Percentiles rank a stretch among this genome's conserved stretches.
Conservation (phyloP, 371 early-diverging fungal genomes). For the Mucor sp. region DNA sequence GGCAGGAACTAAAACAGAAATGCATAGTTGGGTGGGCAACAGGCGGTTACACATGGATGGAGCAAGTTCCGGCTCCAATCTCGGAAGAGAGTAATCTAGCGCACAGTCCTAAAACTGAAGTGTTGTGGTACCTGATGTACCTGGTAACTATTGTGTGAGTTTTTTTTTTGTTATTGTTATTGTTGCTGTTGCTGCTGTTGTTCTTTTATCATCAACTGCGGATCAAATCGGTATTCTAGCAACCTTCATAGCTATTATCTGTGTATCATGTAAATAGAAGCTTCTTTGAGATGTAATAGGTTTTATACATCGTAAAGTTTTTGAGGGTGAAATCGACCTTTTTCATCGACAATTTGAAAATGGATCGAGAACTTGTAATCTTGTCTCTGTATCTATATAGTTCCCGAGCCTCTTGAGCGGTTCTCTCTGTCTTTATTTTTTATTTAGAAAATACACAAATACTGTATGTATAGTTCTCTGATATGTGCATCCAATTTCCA, state of each 20-base stretch:
- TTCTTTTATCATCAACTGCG: background rate
- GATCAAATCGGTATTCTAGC: background rate
- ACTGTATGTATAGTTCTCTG: background rate
- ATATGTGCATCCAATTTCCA: background rate
- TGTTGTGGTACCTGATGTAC: background rate
- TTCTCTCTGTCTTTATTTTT: background rate
- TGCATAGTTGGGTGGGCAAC: background rate
- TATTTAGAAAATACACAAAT: background rate
- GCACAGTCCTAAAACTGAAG: background rate
- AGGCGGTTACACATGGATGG: background rate
- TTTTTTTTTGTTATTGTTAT: no score
- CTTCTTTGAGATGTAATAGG: no score
- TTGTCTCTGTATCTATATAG: background rate
- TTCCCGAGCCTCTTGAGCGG: background rate
- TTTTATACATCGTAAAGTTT: no score
- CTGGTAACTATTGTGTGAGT: background rate
- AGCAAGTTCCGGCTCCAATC: background rate
- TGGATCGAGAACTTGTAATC: background rate
- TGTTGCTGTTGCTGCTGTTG: no score
- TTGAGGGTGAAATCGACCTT: no score
- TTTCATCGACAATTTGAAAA: background rate
- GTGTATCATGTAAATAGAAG: background rate
- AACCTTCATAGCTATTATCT: background rate
- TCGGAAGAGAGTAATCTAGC: background rate
- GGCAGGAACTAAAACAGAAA: background rate